Evolutionary conservation across 495 filamentous ascomycete species (phyloP).

Genomic region (Hyaloscypha bicolor): DNA sequence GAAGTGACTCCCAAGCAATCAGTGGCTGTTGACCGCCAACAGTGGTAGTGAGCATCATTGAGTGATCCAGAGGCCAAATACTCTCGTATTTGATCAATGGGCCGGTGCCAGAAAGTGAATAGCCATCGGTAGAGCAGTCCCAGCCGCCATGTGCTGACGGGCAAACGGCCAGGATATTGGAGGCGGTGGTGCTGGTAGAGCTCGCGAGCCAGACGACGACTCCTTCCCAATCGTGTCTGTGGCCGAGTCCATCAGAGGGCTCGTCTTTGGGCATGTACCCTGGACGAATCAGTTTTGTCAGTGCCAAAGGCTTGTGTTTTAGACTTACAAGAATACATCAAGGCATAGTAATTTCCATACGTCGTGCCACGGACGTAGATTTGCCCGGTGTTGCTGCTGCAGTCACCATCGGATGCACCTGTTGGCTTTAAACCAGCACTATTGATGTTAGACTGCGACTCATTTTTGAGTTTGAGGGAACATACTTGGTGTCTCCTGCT

Average conservation of each 20-base stretch:
- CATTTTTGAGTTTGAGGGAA: background rate
- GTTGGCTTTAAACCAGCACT: slow-evolving; percentile 44
- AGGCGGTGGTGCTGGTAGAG: slow-evolving; percentile 37
- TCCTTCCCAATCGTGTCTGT: slow-evolving; percentile 40
- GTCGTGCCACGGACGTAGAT: slow-evolving; percentile 48
- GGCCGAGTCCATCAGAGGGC: slow-evolving; percentile 31
- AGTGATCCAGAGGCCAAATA: slow-evolving; percentile 53
- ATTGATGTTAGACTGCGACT: slow-evolving; percentile 21
- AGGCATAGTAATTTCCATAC: slow-evolving; percentile 37
- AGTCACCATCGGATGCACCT: slow-evolving; percentile 42
- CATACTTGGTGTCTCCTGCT: slow-evolving; percentile 50
- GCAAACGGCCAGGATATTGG: slow-evolving; percentile 52
- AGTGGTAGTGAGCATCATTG: slow-evolving; percentile 43
- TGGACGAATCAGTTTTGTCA: background rate
- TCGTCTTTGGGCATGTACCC: slow-evolving; percentile 36
- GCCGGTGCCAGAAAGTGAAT: slow-evolving; percentile 40
- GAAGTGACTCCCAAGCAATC: slow-evolving; percentile 57
- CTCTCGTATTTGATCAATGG: slow-evolving; percentile 52
- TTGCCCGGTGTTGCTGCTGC: slow-evolving; percentile 50
- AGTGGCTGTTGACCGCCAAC: slow-evolving; percentile 55
- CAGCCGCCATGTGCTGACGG: slow-evolving; percentile 55
- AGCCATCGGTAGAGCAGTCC: slow-evolving; percentile 47
- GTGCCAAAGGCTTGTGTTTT: background rate
- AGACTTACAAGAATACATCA: slow-evolving; percentile 52
- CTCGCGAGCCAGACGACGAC: slow-evolving; percentile 49